phyloP scores from a whole-genome alignment of 2,329 filamentous ascomycete genomes.

The Penicillium sp. region DNA sequence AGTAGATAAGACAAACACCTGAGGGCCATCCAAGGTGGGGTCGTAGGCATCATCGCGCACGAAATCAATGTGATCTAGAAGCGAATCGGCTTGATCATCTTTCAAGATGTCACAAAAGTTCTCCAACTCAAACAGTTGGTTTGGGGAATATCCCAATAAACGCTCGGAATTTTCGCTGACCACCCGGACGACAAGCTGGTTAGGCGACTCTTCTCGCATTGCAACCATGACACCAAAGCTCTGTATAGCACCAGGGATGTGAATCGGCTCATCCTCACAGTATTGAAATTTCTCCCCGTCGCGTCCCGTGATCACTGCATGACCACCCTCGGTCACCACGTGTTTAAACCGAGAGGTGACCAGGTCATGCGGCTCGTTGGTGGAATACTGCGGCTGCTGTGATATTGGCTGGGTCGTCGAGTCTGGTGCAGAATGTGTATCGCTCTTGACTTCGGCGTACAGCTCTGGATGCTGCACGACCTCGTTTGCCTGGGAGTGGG shows the following conservation, averaged over 20 bases:
- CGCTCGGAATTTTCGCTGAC: conserved; percentile 75
- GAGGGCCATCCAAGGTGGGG: conserved; percentile 68
- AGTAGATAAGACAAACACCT: conserved; percentile 76
- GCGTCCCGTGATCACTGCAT: conserved; percentile 75
- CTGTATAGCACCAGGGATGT: conserved; percentile 75
- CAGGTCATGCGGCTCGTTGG: conserved; percentile 43
- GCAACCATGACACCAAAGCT: conserved; percentile 73
- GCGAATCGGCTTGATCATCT: conserved; percentile 76
- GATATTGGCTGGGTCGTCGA: conserved; percentile 3
- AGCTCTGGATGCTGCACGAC: conserved; percentile 18
- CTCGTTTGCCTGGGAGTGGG: conserved; percentile 18
- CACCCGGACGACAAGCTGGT: conserved; percentile 63
- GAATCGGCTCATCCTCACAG: conserved; percentile 89
- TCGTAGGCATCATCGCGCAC: conserved; percentile 77
- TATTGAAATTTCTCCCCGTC: conserved; percentile 66
- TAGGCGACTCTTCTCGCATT: conserved; percentile 59
- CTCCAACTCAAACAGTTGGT: conserved; percentile 65
- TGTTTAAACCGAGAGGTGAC: conserved; percentile 75
- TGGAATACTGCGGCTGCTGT: neutral
- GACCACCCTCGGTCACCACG: conserved; percentile 67
- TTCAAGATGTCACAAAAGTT: conserved; percentile 79
- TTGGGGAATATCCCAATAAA: conserved; percentile 71
- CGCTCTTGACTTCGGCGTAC: conserved; percentile 12
- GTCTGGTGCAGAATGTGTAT: conserved; percentile 7
- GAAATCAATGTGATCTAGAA: conserved; percentile 83